Evolutionary conservation across 345 rosid species (phyloP).

Genomic region (Excoecaria cochinchinensis): DNA sequence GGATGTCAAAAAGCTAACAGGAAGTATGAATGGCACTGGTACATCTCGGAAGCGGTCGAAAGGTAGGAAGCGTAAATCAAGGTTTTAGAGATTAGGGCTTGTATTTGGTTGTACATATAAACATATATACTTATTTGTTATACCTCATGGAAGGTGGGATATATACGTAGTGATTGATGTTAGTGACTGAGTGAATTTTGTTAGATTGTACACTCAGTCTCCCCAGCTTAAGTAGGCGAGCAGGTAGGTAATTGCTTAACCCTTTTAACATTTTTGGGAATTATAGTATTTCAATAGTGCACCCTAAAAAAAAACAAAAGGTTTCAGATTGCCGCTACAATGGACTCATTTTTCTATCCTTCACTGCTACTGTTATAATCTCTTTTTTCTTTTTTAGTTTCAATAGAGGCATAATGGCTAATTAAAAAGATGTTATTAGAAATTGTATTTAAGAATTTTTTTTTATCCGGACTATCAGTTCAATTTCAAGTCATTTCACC

Average conservation of each 20-base stretch:
- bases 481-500: too few relatives aligned
- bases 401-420: too few relatives aligned
- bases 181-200: constrained; percentile 72
- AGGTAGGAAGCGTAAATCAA: constrained; percentile 49
- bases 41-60: constrained; percentile 56
- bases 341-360: too few relatives aligned
- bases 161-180: constrained; percentile 6
- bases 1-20: constrained; percentile 46
- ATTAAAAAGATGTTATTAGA: too few relatives aligned
- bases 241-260: neutral
- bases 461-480: too few relatives aligned
- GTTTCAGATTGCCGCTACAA: too few relatives aligned
- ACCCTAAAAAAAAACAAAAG: too few relatives aligned
- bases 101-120: constrained; percentile 22
- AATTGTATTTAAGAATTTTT: too few relatives aligned
- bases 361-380: too few relatives aligned
- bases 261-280: neutral
- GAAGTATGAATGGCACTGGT: constrained; percentile 30
- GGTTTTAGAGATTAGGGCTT: constrained; percentile 21
- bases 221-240: constrained; percentile 23
- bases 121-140: neutral
- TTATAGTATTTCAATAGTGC: neutral
- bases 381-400: too few relatives aligned
- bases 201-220: constrained; percentile 55
- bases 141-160: constrained; percentile 13